Base-by-base conservation (phyloP, 768 basidiomycete species). In the Mycena rosella region DNA sequence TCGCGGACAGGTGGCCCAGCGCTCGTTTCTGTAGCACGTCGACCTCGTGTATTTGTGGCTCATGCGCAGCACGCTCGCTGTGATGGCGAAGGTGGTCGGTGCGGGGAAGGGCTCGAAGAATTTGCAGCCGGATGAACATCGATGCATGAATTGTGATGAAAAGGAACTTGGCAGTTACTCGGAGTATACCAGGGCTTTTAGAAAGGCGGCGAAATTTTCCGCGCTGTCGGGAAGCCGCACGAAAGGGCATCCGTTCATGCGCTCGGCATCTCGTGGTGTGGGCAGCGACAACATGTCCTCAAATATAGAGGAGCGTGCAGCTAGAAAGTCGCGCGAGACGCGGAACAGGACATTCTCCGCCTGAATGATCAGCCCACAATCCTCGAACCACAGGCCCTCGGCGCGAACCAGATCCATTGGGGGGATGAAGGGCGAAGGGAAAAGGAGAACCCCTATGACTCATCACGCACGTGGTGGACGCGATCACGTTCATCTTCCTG, bases 181-280 rank as follows among this genome's bases (percentile, higher is more conserved):
- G 18, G 18, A 44, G n/a, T 44, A 44, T 5, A 44, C 4, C 20
- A 44, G n/a, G 13, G 42, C 42, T 14, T 44, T 44, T 20, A 44
- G 42, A 44, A 44, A 40, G 38, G 38, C 5, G 10, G 38, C 18
- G 13, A 63, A 17, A n/a, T 63, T 55, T 5, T 32, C 32, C n/a
- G 32, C 62, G 13, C 30, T 44, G 27, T 69, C 67, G 0, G 68
- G 63, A 4, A 69, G 27, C 22, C 22, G 22, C 49, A 70, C 68
- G 20, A 70, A 30, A 2, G 58, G 68, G 29, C 68, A 70, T 5
- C 63, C 68, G 3, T 70, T 52, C 36, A 65, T 30, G 3, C n/a
- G 29, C 10, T 60, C 63, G 3, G 22, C 34, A 13, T 70, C 59
- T 2, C 22, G 2, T 44, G 45, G 38, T 3, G 29, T 17, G 2